Evolutionary conservation across 352 stramenopile species (phyloP), one percentile per base, ranked within the genome.

Genomic region (Pythium volutum): DNA sequence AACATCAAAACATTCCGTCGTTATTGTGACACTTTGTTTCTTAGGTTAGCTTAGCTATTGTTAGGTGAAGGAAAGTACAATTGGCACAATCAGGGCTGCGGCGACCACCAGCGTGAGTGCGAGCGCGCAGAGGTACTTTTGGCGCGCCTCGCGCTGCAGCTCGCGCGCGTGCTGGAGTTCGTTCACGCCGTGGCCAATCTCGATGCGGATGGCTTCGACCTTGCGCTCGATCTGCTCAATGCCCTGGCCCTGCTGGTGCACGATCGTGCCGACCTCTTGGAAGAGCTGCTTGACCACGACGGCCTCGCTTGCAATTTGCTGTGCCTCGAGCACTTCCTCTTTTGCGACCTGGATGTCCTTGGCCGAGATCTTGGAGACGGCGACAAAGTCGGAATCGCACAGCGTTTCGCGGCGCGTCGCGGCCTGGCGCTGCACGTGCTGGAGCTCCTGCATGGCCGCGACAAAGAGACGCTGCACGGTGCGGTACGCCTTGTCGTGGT

Each of bases 281-380:
- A 91, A 91, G 7, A 89, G 60, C 20, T 83, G 74, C 52, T 87
- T 87, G 18, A 93, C 79, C 16, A 83, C 67, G 20, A 84, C 74
- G 12, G 82, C 80, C 55, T 91, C 84, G 33, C 69, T 55, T 4
- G 72, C 78, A 42, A 93, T 79, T 61, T 88, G 75, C 12, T 80
- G 67, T 14, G 81, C 77, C 55, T 88, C 79, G 16, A 81, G 67
- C n/a, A 88, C 74, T 33, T 90, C 82, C 43, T 91, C 84, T 39
- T 93, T 91, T 0, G 84, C 81, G n/a, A 71, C 71, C 45, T 93
- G 79, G 43, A 93, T 69, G 26, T 93, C 81, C 36, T 86, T 66
- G 2, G 72, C 78, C 14, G 80, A 86, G 27, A 93, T 69, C 42
- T 83, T 76, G 33, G 70, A 69, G 18, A 67, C 75, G 0, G 73